Evolutionary conservation across 1,139 yeast genomes (phyloP), one percentile per base, ranked within the genome.

Genomic region (Eremothecium cymbalariae): DNA sequence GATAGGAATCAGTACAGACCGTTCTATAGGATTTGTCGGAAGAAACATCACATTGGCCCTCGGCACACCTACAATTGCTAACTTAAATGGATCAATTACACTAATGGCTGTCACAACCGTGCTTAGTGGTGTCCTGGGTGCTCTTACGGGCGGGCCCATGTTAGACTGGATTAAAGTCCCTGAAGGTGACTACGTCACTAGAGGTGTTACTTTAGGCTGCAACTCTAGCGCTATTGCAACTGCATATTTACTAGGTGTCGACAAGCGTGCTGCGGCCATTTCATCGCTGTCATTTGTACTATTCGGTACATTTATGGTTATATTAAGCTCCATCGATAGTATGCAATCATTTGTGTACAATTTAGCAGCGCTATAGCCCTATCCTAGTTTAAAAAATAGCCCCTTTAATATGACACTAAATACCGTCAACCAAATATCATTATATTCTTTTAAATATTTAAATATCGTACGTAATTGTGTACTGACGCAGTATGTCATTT

Each of bases 161-260:
- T 52, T 71, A 50, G 43, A 47, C 28, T 36, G 57, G 14, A 45
- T 81, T 26, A 54, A 77, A 29, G 67, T 82, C 3, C 65, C 74
- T 4, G 66, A 69, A 21, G 71, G 72, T 47, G 93, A 82, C 53
- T 82, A 72, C 50, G 77, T 82, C 5, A 77, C 88, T 0, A 60
- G 88, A 43, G 94, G 94, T 1, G 74, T 81, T 11, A 74, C 84
- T 1, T 59, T 81, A 36, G 94, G 94, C 2, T 70, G 80, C 33
- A 79, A 78, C 50, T 78, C 88, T 48, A 84, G 88, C 4, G 94
- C 94, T 1, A 78, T 82, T 34, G 85, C 86, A 1, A 79, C 93
- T 3, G 90, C 90, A 0, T 81, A 79, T 54, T 60, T 82, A 33
- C 58, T 82, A 22, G 72, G 70, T 19, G 67, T 68, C 22, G 88